Conservation (phyloP, 2,329 filamentous ascomycete genomes). For the Penicillium nordicum region DNA sequence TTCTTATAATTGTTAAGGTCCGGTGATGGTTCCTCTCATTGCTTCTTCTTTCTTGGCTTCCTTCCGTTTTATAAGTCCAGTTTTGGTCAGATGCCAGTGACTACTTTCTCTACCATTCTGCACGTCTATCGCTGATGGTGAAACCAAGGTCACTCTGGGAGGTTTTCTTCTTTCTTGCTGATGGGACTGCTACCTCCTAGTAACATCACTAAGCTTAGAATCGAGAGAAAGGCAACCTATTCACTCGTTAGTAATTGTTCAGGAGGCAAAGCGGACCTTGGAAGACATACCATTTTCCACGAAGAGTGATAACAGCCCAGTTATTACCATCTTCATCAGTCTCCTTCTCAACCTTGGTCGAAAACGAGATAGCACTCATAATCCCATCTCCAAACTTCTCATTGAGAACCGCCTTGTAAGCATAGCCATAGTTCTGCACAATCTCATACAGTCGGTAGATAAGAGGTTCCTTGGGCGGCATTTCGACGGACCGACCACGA, state of each 20-base stretch:
- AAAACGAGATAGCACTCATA: constrained; percentile 93
- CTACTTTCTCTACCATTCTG: not conserved
- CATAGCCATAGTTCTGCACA: constrained; percentile 94
- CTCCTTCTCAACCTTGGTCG: constrained; percentile 91
- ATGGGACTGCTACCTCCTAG: not conserved
- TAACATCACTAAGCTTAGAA: constrained; percentile 30
- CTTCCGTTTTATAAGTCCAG: too few species aligned
- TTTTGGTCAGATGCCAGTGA: not conserved
- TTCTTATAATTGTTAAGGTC: too few species aligned
- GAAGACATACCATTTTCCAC: constrained; percentile 69
- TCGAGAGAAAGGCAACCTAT: constrained; percentile 47
- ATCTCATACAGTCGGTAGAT: constrained; percentile 93
- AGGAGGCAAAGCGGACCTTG: not conserved
- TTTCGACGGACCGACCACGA: constrained; percentile 71
- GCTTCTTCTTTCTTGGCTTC: too few species aligned
- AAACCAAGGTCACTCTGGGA: not conserved
- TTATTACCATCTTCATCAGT: constrained; percentile 73
- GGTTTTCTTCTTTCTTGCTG: too few species aligned
- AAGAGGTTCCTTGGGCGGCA: constrained; percentile 79
- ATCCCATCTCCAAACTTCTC: constrained; percentile 95
- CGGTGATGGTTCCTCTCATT: too few species aligned
- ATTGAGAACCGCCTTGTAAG: constrained; percentile 91
- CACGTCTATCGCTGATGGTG: not conserved
- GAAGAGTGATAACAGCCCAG: constrained; percentile 81
- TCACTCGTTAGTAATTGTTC: constrained; percentile 9